phyloP scores from a whole-genome alignment of 805 yeast genomes.

The Groenewaldozyma salmanticensis region DNA sequence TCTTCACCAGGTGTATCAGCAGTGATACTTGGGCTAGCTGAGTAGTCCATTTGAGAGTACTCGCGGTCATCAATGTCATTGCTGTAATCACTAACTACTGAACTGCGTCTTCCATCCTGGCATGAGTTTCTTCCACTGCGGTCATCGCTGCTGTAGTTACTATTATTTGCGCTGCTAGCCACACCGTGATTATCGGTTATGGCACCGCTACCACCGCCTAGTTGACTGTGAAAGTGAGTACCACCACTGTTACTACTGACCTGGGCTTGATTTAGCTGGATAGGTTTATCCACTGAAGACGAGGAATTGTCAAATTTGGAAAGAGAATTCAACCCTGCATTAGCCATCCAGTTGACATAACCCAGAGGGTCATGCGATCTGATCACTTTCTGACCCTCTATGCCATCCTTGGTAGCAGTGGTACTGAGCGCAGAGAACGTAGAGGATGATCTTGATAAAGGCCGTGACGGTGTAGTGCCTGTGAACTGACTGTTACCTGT shows the following conservation, averaged over 20 bases:
- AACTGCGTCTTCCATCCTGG: neutral
- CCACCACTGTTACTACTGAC: neutral
- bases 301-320: neutral
- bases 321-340: neutral
- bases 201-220: neutral
- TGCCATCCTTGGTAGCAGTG: constrained; percentile 66
- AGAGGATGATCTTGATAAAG: constrained; percentile 49
- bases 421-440: constrained; percentile 57
- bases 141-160: too few relatives aligned
- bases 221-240: too few relatives aligned
- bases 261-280: too few relatives aligned
- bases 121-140: neutral
- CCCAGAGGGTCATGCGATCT: constrained; percentile 33
- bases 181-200: neutral
- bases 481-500: constrained; percentile 5
- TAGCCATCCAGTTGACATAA: constrained; percentile 13
- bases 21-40: neutral
- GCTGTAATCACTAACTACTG: neutral
- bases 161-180: neutral
- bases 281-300: too few relatives aligned
- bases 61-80: neutral
- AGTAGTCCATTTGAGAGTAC: too few relatives aligned
- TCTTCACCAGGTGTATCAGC: too few relatives aligned
- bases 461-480: constrained; percentile 35
- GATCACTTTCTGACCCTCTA: constrained; percentile 52